phyloP scores from a whole-genome alignment of 2,329 filamentous ascomycete genomes.

The Emydomyces testavorans region DNA sequence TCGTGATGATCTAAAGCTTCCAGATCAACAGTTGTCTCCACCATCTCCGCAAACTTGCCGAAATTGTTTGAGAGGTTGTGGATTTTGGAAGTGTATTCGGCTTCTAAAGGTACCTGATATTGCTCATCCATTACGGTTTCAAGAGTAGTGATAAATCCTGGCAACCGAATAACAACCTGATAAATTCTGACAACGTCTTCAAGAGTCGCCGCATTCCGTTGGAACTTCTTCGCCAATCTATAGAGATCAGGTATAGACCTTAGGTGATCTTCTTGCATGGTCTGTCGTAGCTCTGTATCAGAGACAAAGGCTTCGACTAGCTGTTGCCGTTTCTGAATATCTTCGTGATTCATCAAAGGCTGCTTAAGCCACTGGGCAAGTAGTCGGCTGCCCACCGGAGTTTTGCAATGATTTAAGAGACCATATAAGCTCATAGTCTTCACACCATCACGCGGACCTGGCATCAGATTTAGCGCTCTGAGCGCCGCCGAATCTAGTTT shows the following conservation, averaged over 20 bases:
- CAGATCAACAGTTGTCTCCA: slow-evolving; percentile 93
- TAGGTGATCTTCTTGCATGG: slow-evolving; percentile 91
- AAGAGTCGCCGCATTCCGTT: slow-evolving; percentile 76
- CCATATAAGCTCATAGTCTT: slow-evolving; percentile 97
- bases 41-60: slow-evolving; percentile 87
- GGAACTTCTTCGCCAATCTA: slow-evolving; percentile 85
- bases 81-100: slow-evolving; percentile 75
- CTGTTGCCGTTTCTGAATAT: slow-evolving; percentile 85
- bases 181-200: slow-evolving; percentile 95
- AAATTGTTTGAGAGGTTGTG: slow-evolving; percentile 65
- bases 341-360: slow-evolving; percentile 77
- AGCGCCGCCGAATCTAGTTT: slow-evolving; percentile 91
- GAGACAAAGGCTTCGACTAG: slow-evolving; percentile 89
- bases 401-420: slow-evolving; percentile 94
- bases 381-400: slow-evolving; percentile 77
- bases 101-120: slow-evolving; percentile 77
- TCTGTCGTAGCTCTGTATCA: slow-evolving; percentile 86
- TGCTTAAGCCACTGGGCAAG: slow-evolving; percentile 97
- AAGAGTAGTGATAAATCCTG: slow-evolving; percentile 77
- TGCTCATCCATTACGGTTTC: slow-evolving; percentile 92
- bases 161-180: slow-evolving; percentile 83
- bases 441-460: slow-evolving; percentile 82
- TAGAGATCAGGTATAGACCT: slow-evolving; percentile 90
- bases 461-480: slow-evolving; percentile 93
- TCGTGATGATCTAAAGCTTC: slow-evolving; percentile 93